Evolutionary conservation across 75 land plant genomes (phyloP).

Genomic region (Larix kaempferi): DNA sequence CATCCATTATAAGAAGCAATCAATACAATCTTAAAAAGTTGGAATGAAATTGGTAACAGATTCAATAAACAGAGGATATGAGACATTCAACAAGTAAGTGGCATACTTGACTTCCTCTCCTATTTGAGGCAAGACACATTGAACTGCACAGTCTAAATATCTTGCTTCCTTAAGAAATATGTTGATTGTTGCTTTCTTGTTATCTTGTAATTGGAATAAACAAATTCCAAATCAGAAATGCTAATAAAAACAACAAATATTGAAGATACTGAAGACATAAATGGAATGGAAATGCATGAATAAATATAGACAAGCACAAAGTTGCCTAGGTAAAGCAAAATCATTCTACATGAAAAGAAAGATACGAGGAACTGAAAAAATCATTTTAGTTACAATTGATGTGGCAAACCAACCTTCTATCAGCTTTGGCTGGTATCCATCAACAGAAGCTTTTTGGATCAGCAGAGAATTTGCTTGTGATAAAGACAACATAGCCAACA

Average conservation of each 20-base stretch:
- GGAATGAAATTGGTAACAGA: neutral
- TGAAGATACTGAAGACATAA: neutral
- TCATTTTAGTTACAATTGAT: neutral
- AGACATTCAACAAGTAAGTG: neutral
- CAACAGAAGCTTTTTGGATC: conserved; percentile 62
- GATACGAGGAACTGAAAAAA: neutral
- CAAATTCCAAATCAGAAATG: conserved; percentile 2
- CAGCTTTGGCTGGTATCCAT: conserved; percentile 70
- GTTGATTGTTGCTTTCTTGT: conserved; percentile 13
- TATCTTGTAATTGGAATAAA: conserved; percentile 8
- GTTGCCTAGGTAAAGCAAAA: neutral
- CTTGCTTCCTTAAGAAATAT: conserved; percentile 80
- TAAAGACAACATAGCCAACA: conserved; percentile 75
- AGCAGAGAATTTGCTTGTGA: conserved; percentile 77
- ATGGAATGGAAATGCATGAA: neutral
- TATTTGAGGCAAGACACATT: conserved; percentile 57
- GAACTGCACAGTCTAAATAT: conserved; percentile 69
- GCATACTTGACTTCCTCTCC: conserved; percentile 57
- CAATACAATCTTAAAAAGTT: neutral
- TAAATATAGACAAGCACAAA: neutral
- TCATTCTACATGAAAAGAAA: conserved; percentile 9
- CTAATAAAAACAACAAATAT: neutral
- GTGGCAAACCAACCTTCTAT: conserved; percentile 53
- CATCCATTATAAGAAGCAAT: neutral
- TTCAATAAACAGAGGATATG: neutral